Base-by-base conservation (phyloP, 2,329 filamentous ascomycete species). In the Allantophomopsis lycopodina region DNA sequence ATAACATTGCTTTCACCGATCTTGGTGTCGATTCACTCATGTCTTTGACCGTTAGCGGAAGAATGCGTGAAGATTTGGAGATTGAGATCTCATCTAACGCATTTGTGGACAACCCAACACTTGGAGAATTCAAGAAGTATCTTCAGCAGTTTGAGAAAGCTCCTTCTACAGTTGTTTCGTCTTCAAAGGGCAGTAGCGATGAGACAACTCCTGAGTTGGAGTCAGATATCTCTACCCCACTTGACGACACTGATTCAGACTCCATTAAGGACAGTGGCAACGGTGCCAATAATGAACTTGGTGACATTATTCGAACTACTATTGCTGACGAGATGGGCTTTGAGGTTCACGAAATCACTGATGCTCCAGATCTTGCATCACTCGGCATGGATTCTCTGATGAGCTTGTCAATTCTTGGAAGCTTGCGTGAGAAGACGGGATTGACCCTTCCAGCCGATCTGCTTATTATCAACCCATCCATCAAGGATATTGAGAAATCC, bases 251-350 rank as follows among this genome's bases (percentile, higher is more conserved):
- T 46, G 62, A 69, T 13, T 65, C 60, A 38, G 69, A 68, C 37
- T 63, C 63, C 0, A 53, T 61, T 39, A 69, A 71, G 49, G 54
- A 8, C 5, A 34, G 14, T 34, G n/a, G 4, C 16, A 14, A 18
- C 18, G n/a, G 15, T n/a, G 14, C 5, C 5, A 15, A 60, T 13
- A 57, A 64, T 46, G 62, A 66, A 52, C 51, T 71, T 31, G 60
- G 67, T 60, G 50, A 64, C 53, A 55, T 69, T 48, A 67, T 83
- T 36, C 75, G 79, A 55, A 68, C 71, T 40, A 81, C 78, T 41
- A 76, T 84, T 45, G 73, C 78, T n/a, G 65, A 69, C 31, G 79
- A 84, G 56, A 82, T 83, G 69, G 76, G 76, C 42, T 73, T 83
- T n/a, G 72, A 78, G 17, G 63, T 79, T 10, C 72, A 76, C 21